Evolutionary conservation across 2,329 filamentous ascomycete genomes (phyloP).

Genomic region (Colletotrichum brevisporum): DNA sequence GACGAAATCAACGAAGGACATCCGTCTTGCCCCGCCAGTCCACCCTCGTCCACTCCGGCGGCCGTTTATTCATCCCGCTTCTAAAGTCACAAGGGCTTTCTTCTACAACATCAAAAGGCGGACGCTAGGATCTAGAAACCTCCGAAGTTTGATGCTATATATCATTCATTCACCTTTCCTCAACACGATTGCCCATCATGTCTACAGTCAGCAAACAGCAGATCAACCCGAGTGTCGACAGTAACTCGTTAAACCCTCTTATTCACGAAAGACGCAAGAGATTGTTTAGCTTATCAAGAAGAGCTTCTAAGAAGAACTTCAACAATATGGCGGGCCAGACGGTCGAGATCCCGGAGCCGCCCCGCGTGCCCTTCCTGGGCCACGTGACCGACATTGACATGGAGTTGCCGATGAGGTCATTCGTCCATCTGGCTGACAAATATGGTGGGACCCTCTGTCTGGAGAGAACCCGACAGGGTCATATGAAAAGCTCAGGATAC

Average conservation of each 20-base stretch:
- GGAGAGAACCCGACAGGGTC: neutral
- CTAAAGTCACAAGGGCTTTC: neutral
- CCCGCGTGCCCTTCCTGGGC: constrained; percentile 75
- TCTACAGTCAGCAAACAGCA: neutral
- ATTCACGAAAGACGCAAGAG: constrained; percentile 14
- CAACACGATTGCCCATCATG: neutral
- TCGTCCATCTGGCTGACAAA: constrained; percentile 71
- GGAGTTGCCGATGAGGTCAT: constrained; percentile 67
- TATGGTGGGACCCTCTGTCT: constrained; percentile 66
- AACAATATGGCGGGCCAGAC: constrained; percentile 44
- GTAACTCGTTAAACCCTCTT: neutral
- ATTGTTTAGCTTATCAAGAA: constrained; percentile 24
- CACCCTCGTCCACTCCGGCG: neutral
- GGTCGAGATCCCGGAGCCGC: constrained; percentile 58
- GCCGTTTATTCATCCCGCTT: neutral
- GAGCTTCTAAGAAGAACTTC: constrained; percentile 16
- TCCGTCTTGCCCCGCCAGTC: neutral
- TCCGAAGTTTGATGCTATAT: constrained; percentile 7
- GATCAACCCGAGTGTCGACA: neutral
- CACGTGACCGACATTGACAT: constrained; percentile 75
- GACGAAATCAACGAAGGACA: constrained; percentile 3
- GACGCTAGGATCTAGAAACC: neutral
- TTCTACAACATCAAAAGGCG: neutral
- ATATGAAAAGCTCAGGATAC: too few relatives aligned
- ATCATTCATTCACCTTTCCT: neutral